phyloP scores from a whole-genome alignment of 179 eudicot genomes.

The Spinacia oleracea region DNA sequence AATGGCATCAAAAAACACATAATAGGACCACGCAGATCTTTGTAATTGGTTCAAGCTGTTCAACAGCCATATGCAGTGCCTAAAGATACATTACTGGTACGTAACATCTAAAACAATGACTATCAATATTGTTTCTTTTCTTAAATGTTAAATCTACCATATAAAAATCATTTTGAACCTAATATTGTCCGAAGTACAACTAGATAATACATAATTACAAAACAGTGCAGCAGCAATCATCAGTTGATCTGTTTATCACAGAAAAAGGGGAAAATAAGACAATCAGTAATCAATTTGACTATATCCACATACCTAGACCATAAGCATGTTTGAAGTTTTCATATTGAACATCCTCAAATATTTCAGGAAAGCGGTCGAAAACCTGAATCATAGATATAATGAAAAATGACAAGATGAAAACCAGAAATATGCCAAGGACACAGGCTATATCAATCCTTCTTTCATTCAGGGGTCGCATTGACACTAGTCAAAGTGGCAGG shows the following conservation, averaged over 20 bases:
- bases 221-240: not conserved
- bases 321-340: constrained; percentile 63
- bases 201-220: not conserved
- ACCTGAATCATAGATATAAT: constrained; percentile 40
- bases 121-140: not conserved
- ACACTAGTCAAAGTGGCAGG: no score
- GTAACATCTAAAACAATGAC: not conserved
- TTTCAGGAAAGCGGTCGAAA: constrained; percentile 45
- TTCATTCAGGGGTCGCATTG: not conserved
- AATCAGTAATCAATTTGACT: not conserved
- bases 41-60: not conserved
- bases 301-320: constrained; percentile 51
- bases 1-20: not conserved
- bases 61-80: not conserved
- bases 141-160: not conserved
- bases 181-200: not conserved
- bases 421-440: not conserved
- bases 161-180: not conserved
- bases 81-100: not conserved
- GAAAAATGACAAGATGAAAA: not conserved
- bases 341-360: constrained; percentile 45
- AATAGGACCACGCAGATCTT: not conserved
- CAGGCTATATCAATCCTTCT: not conserved
- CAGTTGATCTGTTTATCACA: not conserved
- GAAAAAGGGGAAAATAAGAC: not conserved